Evolutionary conservation across 495 filamentous ascomycete species (phyloP).

Genomic region (Aspergillus ellipticus): DNA sequence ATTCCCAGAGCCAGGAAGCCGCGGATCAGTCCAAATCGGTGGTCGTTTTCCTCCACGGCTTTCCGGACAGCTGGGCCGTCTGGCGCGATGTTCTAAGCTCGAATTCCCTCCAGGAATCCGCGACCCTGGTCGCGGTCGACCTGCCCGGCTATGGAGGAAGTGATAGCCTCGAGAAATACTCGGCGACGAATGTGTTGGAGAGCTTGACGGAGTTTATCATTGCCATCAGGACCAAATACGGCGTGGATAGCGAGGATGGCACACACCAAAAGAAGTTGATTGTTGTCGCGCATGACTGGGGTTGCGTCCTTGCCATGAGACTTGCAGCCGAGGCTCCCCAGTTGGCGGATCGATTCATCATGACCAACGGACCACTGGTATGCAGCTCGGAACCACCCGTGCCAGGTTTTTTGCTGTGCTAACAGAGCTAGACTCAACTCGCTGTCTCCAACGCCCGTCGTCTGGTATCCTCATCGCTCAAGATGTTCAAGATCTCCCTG

Average conservation of each 20-base stretch:
- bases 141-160: slow-evolving; percentile 55
- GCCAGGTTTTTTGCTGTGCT: neutral
- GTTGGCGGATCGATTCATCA: slow-evolving; percentile 50
- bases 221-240: slow-evolving; percentile 43
- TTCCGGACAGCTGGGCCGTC: slow-evolving; percentile 54
- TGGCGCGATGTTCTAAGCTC: slow-evolving; percentile 45
- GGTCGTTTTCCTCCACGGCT: slow-evolving; percentile 56
- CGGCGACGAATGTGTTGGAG: slow-evolving; percentile 47
- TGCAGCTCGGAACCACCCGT: slow-evolving; percentile 16
- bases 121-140: slow-evolving; percentile 49
- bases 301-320: slow-evolving; percentile 46
- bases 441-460: slow-evolving; percentile 31
- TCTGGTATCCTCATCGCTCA: slow-evolving; percentile 33
- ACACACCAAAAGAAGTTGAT: slow-evolving; percentile 35
- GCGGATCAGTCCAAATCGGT: slow-evolving; percentile 25
- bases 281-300: slow-evolving; percentile 57
- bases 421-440: slow-evolving; percentile 24
- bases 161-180: slow-evolving; percentile 43
- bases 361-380: slow-evolving; percentile 49
- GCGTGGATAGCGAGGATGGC: slow-evolving; percentile 28
- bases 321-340: slow-evolving; percentile 53
- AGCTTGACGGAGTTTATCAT: slow-evolving; percentile 47
- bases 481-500: slow-evolving; percentile 45
- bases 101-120: slow-evolving; percentile 25
- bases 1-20: slow-evolving; percentile 18